phyloP scores from a whole-genome alignment of 306 rosid species.

The Senna siamea region DNA sequence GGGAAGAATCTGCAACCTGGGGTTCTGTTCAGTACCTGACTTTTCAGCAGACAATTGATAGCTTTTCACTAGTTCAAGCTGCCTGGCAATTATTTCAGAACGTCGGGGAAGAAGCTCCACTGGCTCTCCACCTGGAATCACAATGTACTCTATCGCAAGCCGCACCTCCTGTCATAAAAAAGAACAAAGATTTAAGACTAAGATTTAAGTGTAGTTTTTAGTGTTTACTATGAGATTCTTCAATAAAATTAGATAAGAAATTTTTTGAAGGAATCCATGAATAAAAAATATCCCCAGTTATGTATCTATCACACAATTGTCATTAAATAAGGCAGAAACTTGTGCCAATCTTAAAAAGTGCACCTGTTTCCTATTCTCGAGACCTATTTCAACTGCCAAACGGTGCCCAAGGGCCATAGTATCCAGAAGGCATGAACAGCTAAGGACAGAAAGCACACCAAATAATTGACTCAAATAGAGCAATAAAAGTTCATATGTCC shows the following conservation, averaged over 20 bases:
- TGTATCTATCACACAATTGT: not conserved
- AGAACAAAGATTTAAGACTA: constrained; percentile 11
- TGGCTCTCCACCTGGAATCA: constrained; percentile 98
- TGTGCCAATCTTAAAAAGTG: not conserved
- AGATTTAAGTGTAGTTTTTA: not conserved
- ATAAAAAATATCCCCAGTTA: too few relatives aligned
- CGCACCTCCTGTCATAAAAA: constrained; percentile 80
- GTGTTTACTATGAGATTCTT: not conserved
- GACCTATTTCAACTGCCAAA: not conserved
- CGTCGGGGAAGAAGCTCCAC: constrained; percentile 97
- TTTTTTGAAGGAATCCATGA: not conserved
- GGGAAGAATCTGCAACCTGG: constrained; percentile 98
- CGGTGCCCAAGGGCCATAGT: not conserved
- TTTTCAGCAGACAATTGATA: constrained; percentile 93
- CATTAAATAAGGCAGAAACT: not conserved
- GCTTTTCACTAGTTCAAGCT: constrained; percentile 90
- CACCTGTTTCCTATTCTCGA: not conserved
- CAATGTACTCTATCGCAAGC: constrained; percentile 95
- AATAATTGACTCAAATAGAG: not conserved
- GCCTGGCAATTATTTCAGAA: constrained; percentile 86
- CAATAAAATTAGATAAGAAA: not conserved
- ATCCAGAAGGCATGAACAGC: not conserved
- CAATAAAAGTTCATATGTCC: not conserved
- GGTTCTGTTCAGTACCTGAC: constrained; percentile 84
- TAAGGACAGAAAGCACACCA: not conserved